Evolutionary conservation across 78 protist genomes (phyloP), one percentile per base, ranked within the genome.

Genomic region (Andalucia godoyi): DNA sequence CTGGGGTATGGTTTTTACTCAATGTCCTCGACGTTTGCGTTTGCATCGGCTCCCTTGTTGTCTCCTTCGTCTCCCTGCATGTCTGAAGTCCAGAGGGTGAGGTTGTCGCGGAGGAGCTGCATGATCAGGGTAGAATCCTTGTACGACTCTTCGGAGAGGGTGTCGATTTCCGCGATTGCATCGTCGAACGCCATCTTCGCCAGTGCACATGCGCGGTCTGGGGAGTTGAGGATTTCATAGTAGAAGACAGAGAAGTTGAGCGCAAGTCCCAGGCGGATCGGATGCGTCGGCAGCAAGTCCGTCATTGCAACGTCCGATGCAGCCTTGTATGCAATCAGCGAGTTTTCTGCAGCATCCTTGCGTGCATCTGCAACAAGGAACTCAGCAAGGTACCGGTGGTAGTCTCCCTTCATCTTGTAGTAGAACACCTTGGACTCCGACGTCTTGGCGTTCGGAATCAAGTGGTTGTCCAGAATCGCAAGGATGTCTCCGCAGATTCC

Each of bases 211-310:
- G 97, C 99, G 39, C 66, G 51, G 23, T 84, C 93, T 46, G 90
- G 95, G 23, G 80, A 54, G 70, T 86, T 79, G 36, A 86, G 51
- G 75, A 94, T 92, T 81, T 96, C 99, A 72, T 88, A 94, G 87
- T 85, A 89, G 88, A 93, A 96, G 50, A 94, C 98, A 18, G 96
- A 87, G 88, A 90, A 93, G 93, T 94, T 96, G 65, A 96, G 90
- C 61, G 98, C 99, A 1, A 94, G 88, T 57, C 98, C 98, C 8
- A 96, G 82, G 40, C 98, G 95, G 79, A 87, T 87, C 41, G 99
- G 98, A 86, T 92, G 78, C 18, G 97, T 94, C 34, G 96, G 93
- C 30, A 90, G 76, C 36, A 92, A 77, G 57, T 88, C 86, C 7
- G 50, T 34, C 37, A 57, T 5, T 37, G 95, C 95, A 12, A 82